Evolutionary conservation across 306 rosid species (phyloP).

Genomic region (Prinsepia uniflora): DNA sequence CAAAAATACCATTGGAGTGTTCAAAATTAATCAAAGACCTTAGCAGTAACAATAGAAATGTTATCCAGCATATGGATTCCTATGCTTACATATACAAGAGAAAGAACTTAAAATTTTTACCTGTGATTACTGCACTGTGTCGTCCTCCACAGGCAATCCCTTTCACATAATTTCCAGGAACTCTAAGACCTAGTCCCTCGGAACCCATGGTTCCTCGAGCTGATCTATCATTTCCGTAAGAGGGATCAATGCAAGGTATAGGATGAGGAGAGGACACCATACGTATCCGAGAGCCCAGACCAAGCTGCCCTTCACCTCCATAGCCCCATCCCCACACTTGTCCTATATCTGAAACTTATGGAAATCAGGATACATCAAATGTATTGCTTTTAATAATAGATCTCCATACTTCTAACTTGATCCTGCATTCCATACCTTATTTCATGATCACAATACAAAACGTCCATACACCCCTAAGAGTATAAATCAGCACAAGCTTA

Average conservation of each 20-base stretch:
- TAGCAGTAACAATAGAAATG: neutral
- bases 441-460: constrained; percentile 17
- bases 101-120: constrained; percentile 26
- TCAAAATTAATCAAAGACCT: neutral
- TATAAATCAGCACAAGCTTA: constrained; percentile 12
- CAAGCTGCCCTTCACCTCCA: constrained; percentile 99
- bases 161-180: constrained; percentile 75
- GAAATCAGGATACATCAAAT: constrained; percentile 32
- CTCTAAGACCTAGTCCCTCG: constrained; percentile 56
- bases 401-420: constrained; percentile 18
- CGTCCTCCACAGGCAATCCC: constrained; percentile 96
- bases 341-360: constrained; percentile 71
- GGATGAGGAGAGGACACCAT: constrained; percentile 96
- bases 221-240: constrained; percentile 58
- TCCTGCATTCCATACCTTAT: constrained; percentile 10
- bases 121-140: constrained; percentile 92
- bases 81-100: constrained; percentile 1
- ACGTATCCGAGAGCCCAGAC: constrained; percentile 87
- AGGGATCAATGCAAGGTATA: constrained; percentile 66
- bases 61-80: constrained; percentile 2
- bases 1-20: neutral
- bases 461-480: constrained; percentile 12
- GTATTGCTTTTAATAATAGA: constrained; percentile 22
- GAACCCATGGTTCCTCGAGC: constrained; percentile 48
- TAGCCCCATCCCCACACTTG: constrained; percentile 99